Percentiles rank a stretch among this genome's conserved stretches.
These are phyloP conservation scores for Scedosporium boydii DNA, from an alignment of 2,329 filamentous ascomycete genomes.

Conservation along the genomic window DNA sequence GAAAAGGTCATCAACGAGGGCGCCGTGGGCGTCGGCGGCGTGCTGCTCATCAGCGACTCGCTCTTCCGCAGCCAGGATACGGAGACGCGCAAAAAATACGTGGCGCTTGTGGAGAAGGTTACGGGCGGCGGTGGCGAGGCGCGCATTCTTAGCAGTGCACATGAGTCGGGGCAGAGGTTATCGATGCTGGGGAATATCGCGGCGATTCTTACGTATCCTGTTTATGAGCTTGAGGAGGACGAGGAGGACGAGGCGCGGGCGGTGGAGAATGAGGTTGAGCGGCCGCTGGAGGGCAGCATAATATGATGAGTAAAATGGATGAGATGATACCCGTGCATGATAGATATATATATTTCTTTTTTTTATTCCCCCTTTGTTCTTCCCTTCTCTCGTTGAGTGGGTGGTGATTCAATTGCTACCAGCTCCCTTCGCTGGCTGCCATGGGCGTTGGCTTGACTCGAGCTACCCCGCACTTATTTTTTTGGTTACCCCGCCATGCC, in stretches of 20 bases:
- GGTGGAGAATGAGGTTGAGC: constrained; percentile 7
- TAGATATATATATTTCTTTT: background rate
- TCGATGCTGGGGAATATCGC: constrained; percentile 81
- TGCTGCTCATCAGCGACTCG: constrained; percentile 77
- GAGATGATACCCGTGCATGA: background rate
- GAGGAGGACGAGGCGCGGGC: constrained; percentile 33
- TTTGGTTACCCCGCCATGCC: too few species aligned
- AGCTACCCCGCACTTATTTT: too few species aligned
- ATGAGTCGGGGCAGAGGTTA: constrained; percentile 83
- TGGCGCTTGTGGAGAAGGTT: constrained; percentile 80
- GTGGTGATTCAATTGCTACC: too few species aligned
- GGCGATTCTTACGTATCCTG: constrained; percentile 81
- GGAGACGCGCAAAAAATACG: constrained; percentile 67
- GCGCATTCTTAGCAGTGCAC: constrained; percentile 72
- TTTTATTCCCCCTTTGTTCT: background rate
- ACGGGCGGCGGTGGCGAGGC: constrained; percentile 78
- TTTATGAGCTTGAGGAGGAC: constrained; percentile 70
- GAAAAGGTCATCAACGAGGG: constrained; percentile 76
- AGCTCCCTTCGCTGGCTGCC: too few species aligned
- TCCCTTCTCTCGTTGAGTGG: too few species aligned
- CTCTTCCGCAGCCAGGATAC: constrained; percentile 81
- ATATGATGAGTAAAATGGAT: background rate
- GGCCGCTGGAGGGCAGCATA: constrained; percentile 9
- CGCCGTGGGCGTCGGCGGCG: constrained; percentile 76
- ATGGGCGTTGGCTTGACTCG: too few species aligned